Evolutionary conservation across 2,329 filamentous ascomycete genomes (phyloP).

Genomic region (Claviceps digitariae): DNA sequence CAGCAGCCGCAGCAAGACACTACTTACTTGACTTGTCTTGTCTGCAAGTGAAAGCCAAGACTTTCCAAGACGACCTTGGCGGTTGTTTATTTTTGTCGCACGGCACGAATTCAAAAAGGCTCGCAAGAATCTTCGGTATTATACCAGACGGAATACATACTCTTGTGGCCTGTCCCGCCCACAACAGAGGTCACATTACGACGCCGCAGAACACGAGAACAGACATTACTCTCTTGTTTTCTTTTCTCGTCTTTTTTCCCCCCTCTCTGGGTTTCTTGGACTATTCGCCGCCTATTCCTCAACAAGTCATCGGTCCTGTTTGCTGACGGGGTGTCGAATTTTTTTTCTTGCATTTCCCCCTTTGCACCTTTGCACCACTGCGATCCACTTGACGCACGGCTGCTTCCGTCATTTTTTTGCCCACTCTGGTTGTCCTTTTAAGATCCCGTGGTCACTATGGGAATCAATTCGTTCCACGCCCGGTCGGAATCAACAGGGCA

Average conservation of each 20-base stretch:
- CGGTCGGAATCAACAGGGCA: conserved; percentile 2
- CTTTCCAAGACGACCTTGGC: no score
- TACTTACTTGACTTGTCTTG: background rate
- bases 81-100: background rate
- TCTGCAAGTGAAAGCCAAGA: no score
- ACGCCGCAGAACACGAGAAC: background rate
- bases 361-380: background rate
- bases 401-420: background rate
- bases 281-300: background rate
- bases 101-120: background rate
- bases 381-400: background rate
- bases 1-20: background rate
- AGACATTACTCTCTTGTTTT: background rate
- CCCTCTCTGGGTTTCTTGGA: background rate
- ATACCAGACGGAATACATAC: background rate
- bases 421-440: background rate
- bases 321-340: background rate
- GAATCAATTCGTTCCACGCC: conserved; percentile 1
- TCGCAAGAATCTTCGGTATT: background rate
- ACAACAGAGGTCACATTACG: background rate
- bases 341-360: background rate
- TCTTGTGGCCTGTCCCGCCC: background rate
- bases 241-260: background rate
- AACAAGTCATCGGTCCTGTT: background rate
- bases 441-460: background rate